Evolutionary conservation across 805 yeast species (phyloP).

Genomic region (Candida endomychidarum): DNA sequence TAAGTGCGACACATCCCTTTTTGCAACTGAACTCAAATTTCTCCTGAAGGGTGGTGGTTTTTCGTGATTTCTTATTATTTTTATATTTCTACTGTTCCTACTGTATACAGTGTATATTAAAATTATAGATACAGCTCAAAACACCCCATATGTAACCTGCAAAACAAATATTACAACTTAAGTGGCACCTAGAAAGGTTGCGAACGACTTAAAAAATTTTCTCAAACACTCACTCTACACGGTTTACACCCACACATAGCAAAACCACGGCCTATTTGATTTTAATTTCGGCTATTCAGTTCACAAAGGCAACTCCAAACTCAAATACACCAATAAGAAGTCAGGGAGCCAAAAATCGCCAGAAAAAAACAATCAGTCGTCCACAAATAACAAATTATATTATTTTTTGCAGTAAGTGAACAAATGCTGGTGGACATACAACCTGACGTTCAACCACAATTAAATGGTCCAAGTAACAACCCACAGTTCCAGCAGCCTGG

Average conservation of each 20-base stretch:
- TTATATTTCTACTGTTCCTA: no score
- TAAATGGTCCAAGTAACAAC: background rate
- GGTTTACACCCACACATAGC: no score
- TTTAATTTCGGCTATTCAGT: no score
- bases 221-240: slow-evolving; percentile 1
- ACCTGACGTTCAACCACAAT: background rate
- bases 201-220: slow-evolving; percentile 5
- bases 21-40: no score
- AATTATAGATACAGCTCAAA: no score
- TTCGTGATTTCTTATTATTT: no score
- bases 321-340: background rate
- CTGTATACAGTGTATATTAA: no score
- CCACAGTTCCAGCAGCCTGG: no score
- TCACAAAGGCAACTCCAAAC: no score
- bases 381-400: background rate
- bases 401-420: slow-evolving; percentile 7
- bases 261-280: no score
- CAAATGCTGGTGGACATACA: slow-evolving; percentile 3
- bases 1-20: slow-evolving; percentile 7
- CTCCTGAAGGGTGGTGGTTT: no score
- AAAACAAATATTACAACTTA: background rate
- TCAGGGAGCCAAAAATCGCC: background rate
- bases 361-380: background rate
- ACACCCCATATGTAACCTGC: no score
- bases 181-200: background rate